Evolutionary conservation across 2,329 filamentous ascomycete genomes (phyloP).

Genomic region (Clarireedia monteithiana): DNA sequence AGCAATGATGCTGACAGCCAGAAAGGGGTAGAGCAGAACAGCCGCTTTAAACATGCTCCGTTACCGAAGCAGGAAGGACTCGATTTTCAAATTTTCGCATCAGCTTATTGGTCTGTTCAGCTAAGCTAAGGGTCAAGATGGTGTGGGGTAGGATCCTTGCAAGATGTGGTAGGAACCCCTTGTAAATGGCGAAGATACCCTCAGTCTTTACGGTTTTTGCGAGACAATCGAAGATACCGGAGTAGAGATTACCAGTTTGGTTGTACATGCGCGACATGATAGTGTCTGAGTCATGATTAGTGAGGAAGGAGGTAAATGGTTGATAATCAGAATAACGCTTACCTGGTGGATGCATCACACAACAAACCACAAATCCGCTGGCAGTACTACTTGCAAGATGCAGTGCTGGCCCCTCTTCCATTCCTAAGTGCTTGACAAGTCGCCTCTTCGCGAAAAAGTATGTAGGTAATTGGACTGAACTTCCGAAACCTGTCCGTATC

Average conservation of each 20-base stretch:
- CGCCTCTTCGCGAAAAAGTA: conserved; percentile 96
- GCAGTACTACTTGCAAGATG: conserved; percentile 83
- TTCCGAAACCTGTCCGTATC: conserved; percentile 92
- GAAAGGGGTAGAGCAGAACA: neutral
- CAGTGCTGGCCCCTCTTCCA: conserved; percentile 84
- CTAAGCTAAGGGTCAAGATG: conserved; percentile 83
- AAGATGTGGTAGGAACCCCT: conserved; percentile 92
- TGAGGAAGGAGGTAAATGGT: neutral
- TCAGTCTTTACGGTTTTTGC: conserved; percentile 87
- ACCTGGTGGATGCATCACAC: conserved; percentile 96
- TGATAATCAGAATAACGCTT: conserved; percentile 26
- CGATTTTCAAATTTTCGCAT: conserved; percentile 68
- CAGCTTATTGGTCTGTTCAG: conserved; percentile 94
- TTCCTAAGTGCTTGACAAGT: conserved; percentile 71
- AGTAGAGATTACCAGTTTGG: conserved; percentile 96
- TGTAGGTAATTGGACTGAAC: conserved; percentile 90
- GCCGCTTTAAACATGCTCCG: conserved; percentile 19
- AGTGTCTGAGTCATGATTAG: conserved; percentile 53
- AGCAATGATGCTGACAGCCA: conserved; percentile 3
- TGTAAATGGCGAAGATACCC: conserved; percentile 89
- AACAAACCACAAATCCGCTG: conserved; percentile 94
- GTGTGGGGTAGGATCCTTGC: conserved; percentile 93
- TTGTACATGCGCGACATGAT: conserved; percentile 99
- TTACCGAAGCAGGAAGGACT: conserved; percentile 38
- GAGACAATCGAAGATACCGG: conserved; percentile 84